Evolutionary conservation across 257 asterid genomes (phyloP), one percentile per base, ranked within the genome.

Genomic region (Cordia subcordata): DNA sequence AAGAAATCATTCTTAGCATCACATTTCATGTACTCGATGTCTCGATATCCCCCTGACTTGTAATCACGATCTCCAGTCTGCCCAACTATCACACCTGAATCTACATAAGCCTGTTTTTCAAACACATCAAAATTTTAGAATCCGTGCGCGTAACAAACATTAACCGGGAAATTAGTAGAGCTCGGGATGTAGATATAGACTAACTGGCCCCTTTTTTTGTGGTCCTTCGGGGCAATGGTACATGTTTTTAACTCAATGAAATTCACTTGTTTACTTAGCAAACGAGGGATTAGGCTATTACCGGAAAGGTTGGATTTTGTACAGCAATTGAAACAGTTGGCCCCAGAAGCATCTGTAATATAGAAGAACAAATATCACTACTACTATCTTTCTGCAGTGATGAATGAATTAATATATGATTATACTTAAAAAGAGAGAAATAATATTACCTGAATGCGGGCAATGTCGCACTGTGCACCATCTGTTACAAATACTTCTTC

Each of bases 371-470:
- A 13, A 46, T 14, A 45, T 13, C 5, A 58, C 10, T 45, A 22
- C 0, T 42, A 44, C 14, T 21, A 21, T 23, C 52, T n/a, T n/a
- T n/a, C n/a, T n/a, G n/a, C n/a, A n/a, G n/a, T n/a, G n/a, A n/a
- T n/a, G n/a, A n/a, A n/a, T n/a, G n/a, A n/a, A n/a, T n/a, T n/a
- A n/a, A n/a, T n/a, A n/a, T n/a, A n/a, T n/a, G n/a, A n/a, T n/a
- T n/a, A n/a, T n/a, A n/a, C n/a, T n/a, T n/a, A n/a, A n/a, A n/a
- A n/a, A n/a, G n/a, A n/a, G n/a, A n/a, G n/a, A n/a, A n/a, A n/a
- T n/a, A n/a, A n/a, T n/a, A n/a, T n/a, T 67, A 86, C 97, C 96
- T 90, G 96, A 38, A 90, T 75, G 69, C 95, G 95, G 39, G 90
- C 77, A 51, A 90, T 85, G 72, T 86, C 97, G 13, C 93, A 81